phyloP scores from a whole-genome alignment of 106 monocot genomes.

The Ottelia alismoides region DNA sequence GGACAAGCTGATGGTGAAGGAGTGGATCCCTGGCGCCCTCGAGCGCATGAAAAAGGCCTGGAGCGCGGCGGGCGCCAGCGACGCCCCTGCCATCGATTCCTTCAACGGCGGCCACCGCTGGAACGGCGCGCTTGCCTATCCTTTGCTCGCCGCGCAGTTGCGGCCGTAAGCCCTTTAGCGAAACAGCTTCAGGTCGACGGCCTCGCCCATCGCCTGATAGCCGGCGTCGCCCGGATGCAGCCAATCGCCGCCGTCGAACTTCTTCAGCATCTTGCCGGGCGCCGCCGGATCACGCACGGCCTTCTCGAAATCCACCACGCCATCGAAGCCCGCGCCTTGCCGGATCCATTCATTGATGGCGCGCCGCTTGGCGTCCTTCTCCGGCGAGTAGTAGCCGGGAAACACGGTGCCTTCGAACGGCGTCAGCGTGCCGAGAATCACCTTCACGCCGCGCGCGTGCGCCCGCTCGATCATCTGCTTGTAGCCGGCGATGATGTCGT shows the following conservation, averaged over 20 bases:
- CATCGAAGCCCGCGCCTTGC: neutral
- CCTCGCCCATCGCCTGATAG: neutral
- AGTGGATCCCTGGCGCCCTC: too few species aligned
- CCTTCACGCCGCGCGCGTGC: neutral
- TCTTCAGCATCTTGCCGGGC: neutral
- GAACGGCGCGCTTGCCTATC: too few species aligned
- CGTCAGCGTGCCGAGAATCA: neutral
- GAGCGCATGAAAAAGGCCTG: too few species aligned
- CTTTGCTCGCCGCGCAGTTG: too few species aligned
- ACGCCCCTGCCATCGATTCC: too few species aligned
- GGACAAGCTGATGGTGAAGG: too few species aligned
- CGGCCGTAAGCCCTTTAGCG: too few species aligned
- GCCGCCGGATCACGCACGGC: neutral
- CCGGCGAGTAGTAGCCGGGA: neutral
- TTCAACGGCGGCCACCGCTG: too few species aligned
- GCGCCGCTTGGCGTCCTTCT: neutral
- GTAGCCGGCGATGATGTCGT: neutral
- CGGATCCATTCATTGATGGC: neutral
- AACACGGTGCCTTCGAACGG: neutral
- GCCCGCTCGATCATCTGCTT: neutral
- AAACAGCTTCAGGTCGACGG: too few species aligned
- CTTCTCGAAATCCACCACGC: neutral
- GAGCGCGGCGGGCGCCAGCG: too few species aligned
- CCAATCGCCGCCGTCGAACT: neutral
- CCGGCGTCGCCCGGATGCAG: neutral